A percentile compares a stretch with the other conserved stretches of the same genome.
Evolutionary conservation across 2,329 filamentous ascomycete genomes (phyloP).

Genomic region (Claviceps fusiformis): DNA sequence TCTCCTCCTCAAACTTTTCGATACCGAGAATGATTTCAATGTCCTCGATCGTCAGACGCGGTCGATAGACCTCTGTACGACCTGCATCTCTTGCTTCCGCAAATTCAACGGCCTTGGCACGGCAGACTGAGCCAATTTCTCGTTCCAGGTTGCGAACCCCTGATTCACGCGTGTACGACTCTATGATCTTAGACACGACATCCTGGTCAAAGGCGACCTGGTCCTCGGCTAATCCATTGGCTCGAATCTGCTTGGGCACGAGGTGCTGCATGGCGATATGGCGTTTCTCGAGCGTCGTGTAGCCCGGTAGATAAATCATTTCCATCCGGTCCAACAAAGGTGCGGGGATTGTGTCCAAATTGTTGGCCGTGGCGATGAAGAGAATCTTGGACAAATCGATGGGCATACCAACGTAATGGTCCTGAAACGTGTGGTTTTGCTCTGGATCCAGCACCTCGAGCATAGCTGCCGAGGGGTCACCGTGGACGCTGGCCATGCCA

Average conservation of each 20-base stretch:
- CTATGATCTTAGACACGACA: constrained; percentile 89
- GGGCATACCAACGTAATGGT: constrained; percentile 92
- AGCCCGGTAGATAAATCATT: constrained; percentile 82
- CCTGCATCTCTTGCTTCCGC: constrained; percentile 74
- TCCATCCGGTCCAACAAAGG: constrained; percentile 95
- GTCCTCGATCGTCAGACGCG: constrained; percentile 61
- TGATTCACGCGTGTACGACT: constrained; percentile 89
- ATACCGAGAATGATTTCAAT: constrained; percentile 85
- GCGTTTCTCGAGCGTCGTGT: constrained; percentile 92
- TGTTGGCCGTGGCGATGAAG: constrained; percentile 96
- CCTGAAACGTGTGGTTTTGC: constrained; percentile 87
- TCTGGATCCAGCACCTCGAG: constrained; percentile 94
- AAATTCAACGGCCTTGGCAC: constrained; percentile 88
- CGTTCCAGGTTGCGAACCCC: constrained; percentile 93
- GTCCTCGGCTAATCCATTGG: constrained; percentile 67
- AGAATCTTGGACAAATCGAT: constrained; percentile 93
- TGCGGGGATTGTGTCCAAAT: constrained; percentile 84
- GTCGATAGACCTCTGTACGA: constrained; percentile 55
- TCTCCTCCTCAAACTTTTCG: constrained; percentile 89
- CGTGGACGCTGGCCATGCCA: constrained; percentile 79
- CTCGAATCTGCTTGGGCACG: constrained; percentile 88
- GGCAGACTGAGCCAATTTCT: constrained; percentile 87
- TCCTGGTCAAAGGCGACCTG: constrained; percentile 68
- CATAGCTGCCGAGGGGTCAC: constrained; percentile 94
- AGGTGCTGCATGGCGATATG: constrained; percentile 88